Conservation (phyloP, 768 basidiomycete species). For the Coprinellus micaceus region DNA sequence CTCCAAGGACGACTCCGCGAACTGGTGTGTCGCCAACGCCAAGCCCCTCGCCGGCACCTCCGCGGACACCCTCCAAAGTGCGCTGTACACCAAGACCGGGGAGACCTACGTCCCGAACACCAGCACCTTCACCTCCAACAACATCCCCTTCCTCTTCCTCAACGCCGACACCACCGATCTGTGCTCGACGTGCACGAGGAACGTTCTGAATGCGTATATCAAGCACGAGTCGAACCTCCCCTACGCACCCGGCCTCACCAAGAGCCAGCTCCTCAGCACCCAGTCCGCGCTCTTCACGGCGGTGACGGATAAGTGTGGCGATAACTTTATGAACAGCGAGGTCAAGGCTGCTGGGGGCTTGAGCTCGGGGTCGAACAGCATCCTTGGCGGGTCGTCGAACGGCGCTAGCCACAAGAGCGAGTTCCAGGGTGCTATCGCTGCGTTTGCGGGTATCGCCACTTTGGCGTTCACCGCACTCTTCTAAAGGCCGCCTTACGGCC, state of each 20-base stretch:
- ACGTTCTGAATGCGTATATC: conserved; percentile 73
- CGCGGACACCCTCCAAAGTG: conserved; percentile 8
- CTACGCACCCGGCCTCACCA: conserved; percentile 70
- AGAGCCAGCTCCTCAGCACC: conserved; percentile 60
- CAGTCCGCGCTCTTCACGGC: conserved; percentile 65
- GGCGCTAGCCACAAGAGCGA: conserved; percentile 20
- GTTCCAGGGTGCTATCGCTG: conserved; percentile 19
- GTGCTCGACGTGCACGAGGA: conserved; percentile 81
- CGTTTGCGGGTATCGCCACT: conserved; percentile 24
- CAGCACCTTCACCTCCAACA: conserved; percentile 49
- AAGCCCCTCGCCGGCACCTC: conserved; percentile 28
- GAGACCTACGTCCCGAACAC: conserved; percentile 50
- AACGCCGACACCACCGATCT: conserved; percentile 46
- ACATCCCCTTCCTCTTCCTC: conserved; percentile 82
- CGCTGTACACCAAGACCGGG: conserved; percentile 25
- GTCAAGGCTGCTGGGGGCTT: conserved; percentile 65
- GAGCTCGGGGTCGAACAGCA: conserved; percentile 23
- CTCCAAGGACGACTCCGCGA: conserved; percentile 64
- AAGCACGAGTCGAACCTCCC: conserved; percentile 65
- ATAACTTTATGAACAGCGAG: conserved; percentile 62
- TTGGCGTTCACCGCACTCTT: conserved; percentile 19
- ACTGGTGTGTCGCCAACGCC: conserved; percentile 64
- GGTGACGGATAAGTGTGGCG: conserved; percentile 62
- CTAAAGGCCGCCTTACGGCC: conserved; percentile 16
- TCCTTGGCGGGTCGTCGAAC: conserved; percentile 20